Conservation (phyloP, 495 filamentous ascomycete genomes). For the Rostrohypoxylon terebratum region DNA sequence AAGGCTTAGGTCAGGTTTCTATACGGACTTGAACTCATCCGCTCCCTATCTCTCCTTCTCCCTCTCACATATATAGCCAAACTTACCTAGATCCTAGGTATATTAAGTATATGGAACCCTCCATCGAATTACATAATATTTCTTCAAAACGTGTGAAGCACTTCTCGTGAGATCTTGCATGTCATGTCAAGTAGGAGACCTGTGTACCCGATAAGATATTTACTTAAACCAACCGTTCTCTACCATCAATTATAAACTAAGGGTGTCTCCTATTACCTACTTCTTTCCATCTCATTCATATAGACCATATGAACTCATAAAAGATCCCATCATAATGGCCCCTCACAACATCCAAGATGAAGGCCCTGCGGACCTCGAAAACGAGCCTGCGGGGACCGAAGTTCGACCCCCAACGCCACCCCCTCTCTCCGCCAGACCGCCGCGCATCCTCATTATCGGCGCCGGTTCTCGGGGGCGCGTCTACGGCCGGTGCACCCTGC, state of each 20-base stretch:
- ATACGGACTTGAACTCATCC: background rate
- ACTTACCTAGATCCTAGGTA: background rate
- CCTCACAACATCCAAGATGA: constrained; percentile 47
- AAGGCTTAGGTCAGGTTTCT: background rate
- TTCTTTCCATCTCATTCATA: background rate
- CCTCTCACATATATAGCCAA: background rate
- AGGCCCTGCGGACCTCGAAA: constrained; percentile 39
- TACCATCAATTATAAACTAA: background rate
- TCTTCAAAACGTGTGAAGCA: background rate
- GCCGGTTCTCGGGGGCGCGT: constrained; percentile 85
- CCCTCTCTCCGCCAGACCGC: constrained; percentile 56
- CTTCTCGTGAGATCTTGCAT: background rate
- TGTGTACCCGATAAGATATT: background rate
- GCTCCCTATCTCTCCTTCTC: background rate
- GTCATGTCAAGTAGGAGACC: background rate
- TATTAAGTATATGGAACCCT: background rate
- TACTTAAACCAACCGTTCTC: background rate
- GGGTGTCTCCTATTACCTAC: background rate
- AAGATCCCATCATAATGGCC: constrained; percentile 40
- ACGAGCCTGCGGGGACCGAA: constrained; percentile 25
- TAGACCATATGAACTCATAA: background rate
- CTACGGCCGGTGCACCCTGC: constrained; percentile 75
- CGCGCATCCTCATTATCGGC: constrained; percentile 82
- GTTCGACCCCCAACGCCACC: constrained; percentile 48
- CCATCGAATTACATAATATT: background rate